Evolutionary conservation across 1,284 basidiomycete genomes (phyloP).

Genomic region (Puccinia horiana): DNA sequence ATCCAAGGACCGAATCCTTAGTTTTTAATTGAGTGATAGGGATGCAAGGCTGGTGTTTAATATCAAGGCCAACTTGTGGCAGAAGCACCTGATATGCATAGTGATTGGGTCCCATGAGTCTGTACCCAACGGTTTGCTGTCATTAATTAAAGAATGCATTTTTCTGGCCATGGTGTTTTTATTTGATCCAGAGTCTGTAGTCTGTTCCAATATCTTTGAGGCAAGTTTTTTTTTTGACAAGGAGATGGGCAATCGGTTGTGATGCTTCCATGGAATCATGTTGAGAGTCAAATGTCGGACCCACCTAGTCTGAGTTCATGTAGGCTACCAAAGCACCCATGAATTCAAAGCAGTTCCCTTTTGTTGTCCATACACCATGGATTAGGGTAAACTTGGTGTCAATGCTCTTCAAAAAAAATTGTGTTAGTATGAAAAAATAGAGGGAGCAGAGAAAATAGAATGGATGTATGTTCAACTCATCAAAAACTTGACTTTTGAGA

Average conservation of each 20-base stretch:
- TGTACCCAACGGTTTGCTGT: not conserved
- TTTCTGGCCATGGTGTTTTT: not conserved
- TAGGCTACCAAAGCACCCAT: not conserved
- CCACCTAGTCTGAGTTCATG: not conserved
- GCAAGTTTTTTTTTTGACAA: not conserved
- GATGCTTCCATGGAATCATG: not conserved
- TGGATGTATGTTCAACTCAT: not conserved
- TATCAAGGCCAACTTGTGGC: constrained; percentile 16
- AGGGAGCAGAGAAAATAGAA: too few species aligned
- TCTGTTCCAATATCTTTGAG: not conserved
- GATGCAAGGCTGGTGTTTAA: too few species aligned
- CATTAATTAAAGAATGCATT: not conserved
- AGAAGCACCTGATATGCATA: constrained; percentile 18
- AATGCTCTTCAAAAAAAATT: not conserved
- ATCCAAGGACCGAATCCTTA: not conserved
- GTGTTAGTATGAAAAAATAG: not conserved
- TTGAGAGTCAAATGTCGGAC: not conserved
- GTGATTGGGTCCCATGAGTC: not conserved
- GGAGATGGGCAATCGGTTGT: not conserved
- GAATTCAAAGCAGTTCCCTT: not conserved
- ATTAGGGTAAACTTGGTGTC: not conserved
- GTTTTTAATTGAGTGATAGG: not conserved
- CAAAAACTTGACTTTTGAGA: not conserved
- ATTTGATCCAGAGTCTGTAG: not conserved
- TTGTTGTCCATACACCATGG: not conserved